These are phyloP conservation scores for Sporothrix inflata DNA, from an alignment of 2,329 filamentous ascomycete genomes.

Conservation along the genomic window DNA sequence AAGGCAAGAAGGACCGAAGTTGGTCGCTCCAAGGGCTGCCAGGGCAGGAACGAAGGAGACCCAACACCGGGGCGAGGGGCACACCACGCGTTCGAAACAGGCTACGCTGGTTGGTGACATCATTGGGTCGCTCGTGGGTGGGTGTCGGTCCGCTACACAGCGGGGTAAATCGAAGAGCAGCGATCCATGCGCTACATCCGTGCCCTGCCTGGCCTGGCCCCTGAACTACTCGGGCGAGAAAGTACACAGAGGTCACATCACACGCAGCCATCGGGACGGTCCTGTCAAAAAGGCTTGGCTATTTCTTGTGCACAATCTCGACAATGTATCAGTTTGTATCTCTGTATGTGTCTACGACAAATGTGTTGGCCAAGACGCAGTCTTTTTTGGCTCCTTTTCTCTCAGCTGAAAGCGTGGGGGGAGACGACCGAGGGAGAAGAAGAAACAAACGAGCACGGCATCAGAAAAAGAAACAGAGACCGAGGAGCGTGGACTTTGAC, in stretches of 20 bases:
- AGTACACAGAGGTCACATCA: background rate
- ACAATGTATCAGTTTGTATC: background rate
- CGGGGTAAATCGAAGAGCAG: background rate
- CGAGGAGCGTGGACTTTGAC: background rate
- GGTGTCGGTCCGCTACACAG: background rate
- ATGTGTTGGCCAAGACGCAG: background rate
- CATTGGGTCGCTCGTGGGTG: background rate
- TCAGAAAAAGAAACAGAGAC: background rate
- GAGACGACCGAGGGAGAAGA: background rate
- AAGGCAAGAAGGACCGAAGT: background rate
- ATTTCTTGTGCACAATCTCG: background rate
- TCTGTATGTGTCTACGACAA: background rate
- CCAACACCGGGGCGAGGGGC: background rate
- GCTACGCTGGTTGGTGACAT: slow-evolving; percentile 8
- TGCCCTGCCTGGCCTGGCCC: background rate
- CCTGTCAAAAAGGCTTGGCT: slow-evolving; percentile 25
- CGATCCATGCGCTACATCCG: background rate
- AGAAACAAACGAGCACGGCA: background rate
- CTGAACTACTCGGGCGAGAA: background rate
- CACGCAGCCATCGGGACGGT: slow-evolving; percentile 15
- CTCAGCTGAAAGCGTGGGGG: background rate
- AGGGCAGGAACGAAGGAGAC: background rate
- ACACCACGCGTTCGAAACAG: slow-evolving; percentile 8
- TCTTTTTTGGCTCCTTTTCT: background rate
- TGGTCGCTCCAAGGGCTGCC: background rate